Evolutionary conservation across 768 basidiomycete genomes (phyloP), one percentile per base, ranked within the genome.

Genomic region (Serendipita sp.): DNA sequence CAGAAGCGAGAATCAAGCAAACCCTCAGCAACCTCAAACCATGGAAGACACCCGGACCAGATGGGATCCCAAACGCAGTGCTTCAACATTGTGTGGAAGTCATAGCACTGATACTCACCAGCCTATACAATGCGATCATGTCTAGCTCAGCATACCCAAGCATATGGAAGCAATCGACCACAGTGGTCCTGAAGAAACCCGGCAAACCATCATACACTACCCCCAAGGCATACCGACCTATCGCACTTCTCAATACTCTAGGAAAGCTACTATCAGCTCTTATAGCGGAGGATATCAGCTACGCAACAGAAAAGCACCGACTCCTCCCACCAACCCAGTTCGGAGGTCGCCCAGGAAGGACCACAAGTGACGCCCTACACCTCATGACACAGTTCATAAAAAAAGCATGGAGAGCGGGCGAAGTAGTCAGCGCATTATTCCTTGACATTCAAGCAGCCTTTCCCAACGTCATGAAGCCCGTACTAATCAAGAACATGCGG

Each of bases 391-490:
- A 64, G 34, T 46, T 15, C 0, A 66, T 71, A 54, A 65, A 65
- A n/a, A 45, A 65, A 15, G 56, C 67, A 1, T 71, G 78, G 79
- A 45, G 73, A 0, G 54, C 64, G 3, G 63, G 67, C 0, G 72
- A 76, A 16, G 78, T 79, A 0, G 76, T 68, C 0, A 73, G 72
- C 0, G 69, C 72, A 0, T 73, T 79, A 0, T 79, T 76, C 69
- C 72, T 79, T 0, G 78, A 81, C 65, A 72, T 80, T 0, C 70
- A 78, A 68, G 78, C 74, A 0, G 77, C 78, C 1, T 80, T 78
- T 67, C 78, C 76, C 0, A 79, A 74, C 65, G 73, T 73, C 16
- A 37, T 18, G 2, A n/a, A 15, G 13, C 53, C 56, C 30, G 30
- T 28, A n/a, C 65, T 68, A 10, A 0, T 74, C 73, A 5, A 71